These are phyloP conservation scores for Leptodontidium sp. DNA, from an alignment of 2,329 filamentous ascomycete genomes.

Conservation along the genomic window DNA sequence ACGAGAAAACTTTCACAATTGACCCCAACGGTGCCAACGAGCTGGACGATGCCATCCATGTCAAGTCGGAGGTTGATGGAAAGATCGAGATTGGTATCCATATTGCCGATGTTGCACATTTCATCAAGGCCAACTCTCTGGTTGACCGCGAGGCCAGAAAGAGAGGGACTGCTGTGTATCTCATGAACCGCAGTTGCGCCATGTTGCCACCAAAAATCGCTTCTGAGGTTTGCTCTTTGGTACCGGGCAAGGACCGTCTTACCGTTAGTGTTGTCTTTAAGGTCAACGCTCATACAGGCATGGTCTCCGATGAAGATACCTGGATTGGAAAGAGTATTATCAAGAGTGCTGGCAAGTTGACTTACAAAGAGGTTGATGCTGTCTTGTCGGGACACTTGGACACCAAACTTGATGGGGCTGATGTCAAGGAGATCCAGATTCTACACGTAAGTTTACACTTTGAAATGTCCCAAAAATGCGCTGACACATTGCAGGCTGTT, in stretches of 20 bases:
- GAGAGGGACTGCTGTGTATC: slow-evolving; percentile 92
- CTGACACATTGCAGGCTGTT: slow-evolving; percentile 63
- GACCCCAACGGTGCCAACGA: slow-evolving; percentile 89
- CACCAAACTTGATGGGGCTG: slow-evolving; percentile 70
- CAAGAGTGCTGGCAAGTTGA: slow-evolving; percentile 87
- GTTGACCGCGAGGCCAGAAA: slow-evolving; percentile 98
- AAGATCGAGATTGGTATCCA: slow-evolving; percentile 95
- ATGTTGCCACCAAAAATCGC: slow-evolving; percentile 89
- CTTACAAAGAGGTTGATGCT: slow-evolving; percentile 85
- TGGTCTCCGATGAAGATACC: slow-evolving; percentile 82
- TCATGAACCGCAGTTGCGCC: slow-evolving; percentile 83
- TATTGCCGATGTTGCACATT: slow-evolving; percentile 93
- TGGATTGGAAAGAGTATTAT: slow-evolving; percentile 96
- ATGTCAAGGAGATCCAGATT: slow-evolving; percentile 80
- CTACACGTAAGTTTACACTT: slow-evolving; percentile 67
- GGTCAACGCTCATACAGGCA: slow-evolving; percentile 81
- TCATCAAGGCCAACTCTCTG: slow-evolving; percentile 94
- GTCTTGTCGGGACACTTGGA: slow-evolving; percentile 72
- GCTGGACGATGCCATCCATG: slow-evolving; percentile 90
- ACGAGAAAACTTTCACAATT: slow-evolving; percentile 89
- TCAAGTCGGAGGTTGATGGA: slow-evolving; percentile 84
- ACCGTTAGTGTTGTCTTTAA: slow-evolving; percentile 94
- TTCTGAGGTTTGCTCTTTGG: slow-evolving; percentile 85
- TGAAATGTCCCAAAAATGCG: not conserved
- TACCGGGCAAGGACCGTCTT: slow-evolving; percentile 87